Evolutionary conservation across 768 basidiomycete species (phyloP), one percentile per base, ranked within the genome.

Genomic region (Rubroboletus satanas): DNA sequence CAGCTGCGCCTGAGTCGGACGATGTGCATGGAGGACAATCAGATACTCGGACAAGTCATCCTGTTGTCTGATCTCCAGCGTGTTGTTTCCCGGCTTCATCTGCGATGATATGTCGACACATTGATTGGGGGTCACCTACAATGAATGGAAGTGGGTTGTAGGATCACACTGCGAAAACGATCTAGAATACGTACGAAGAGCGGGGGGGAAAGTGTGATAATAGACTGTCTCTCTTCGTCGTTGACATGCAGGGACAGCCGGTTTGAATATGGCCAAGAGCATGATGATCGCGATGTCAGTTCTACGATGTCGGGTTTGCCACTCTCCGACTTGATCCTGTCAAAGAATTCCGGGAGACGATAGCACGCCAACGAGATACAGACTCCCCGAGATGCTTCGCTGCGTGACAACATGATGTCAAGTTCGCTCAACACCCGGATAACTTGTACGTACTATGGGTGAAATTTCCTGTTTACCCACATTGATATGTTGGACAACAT

Each of bases 31-130:
- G 6, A 85, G 66, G 29, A 80, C 69, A 46, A 83, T 71, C 26
- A 74, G 66, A 53, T 79, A 77, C 32, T 71, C 66, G 7, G 77
- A 76, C 66, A 81, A 65, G 59, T 79, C 78, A 18, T 64, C 66
- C 31, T 60, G 64, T 49, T 82, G 82, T 32, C 56, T 61, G 32
- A 85, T 69, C 52, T 74, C 68, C 9, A 84, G 62, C 1, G 51
- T 66, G 57, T 83, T 83, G 9, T 62, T 41, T 18, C 81, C 83
- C 0, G 48, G 37, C 17, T 55, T 61, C 23, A 81, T 55, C 50
- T 79, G 75, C 17, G 72, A 70, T 2, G 81, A 81, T 11, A 85
- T 45, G 56, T 85, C 83, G 21, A 84, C 74, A 17, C 79, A 68
- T 55, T 72, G 74, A 43, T 83, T 75, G 1, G 77, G 71, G 7